Conservation (phyloP, 2,329 filamentous ascomycete genomes). For the Alternaria brassicicola region DNA sequence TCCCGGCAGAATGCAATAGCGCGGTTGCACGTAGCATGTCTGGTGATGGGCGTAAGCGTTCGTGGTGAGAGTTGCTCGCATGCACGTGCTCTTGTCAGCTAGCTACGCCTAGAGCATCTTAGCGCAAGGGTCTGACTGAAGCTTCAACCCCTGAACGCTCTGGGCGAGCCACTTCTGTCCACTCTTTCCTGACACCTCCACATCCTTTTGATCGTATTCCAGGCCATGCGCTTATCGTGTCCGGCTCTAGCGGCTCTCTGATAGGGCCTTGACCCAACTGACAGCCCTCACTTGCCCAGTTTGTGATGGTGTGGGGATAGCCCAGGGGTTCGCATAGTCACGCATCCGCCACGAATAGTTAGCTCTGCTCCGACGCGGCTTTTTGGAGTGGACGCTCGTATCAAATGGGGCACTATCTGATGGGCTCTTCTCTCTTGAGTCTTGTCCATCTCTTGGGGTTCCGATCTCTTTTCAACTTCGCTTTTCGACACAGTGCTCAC, state of each 20-base stretch:
- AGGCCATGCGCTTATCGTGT: conserved; percentile 25
- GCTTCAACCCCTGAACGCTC: conserved; percentile 16
- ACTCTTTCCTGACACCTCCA: conserved; percentile 17
- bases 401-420: conserved; percentile 13
- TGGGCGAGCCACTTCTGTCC: conserved; percentile 25
- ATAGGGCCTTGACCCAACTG: conserved; percentile 14
- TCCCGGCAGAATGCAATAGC: not conserved
- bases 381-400: conserved; percentile 20
- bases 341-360: conserved; percentile 22
- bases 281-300: conserved; percentile 20
- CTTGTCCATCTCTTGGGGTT: conserved; percentile 27
- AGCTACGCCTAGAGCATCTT: conserved; percentile 11
- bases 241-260: conserved; percentile 9
- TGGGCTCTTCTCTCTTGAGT: conserved; percentile 19
- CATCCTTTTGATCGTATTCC: conserved; percentile 22
- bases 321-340: conserved; percentile 22
- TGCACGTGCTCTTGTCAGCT: conserved; percentile 13
- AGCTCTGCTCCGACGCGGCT: conserved; percentile 21
- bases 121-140: conserved; percentile 16
- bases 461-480: conserved; percentile 17
- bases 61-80: conserved; percentile 13
- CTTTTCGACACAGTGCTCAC: conserved; percentile 10
- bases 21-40: not conserved
- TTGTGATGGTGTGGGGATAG: conserved; percentile 19
- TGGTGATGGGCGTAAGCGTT: conserved; percentile 2